A percentile compares a stretch with the other conserved stretches of the same genome.
Evolutionary conservation across 257 asterid genomes (phyloP).

Genomic region (Solanum corneliomulleri): DNA sequence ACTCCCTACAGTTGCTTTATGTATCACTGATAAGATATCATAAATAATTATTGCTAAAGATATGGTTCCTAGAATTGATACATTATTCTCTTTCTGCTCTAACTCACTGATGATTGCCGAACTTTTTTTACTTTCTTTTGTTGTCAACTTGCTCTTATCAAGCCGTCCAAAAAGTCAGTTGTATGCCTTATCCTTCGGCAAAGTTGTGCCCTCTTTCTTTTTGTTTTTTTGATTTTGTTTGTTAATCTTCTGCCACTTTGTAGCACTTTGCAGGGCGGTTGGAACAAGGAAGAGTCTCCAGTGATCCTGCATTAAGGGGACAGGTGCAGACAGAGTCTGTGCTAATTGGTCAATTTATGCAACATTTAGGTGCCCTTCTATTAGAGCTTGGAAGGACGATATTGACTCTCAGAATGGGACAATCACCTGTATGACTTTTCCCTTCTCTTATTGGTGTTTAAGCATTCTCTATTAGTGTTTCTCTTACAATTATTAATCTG

Average conservation of each 20-base stretch:
- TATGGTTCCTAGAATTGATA: background rate
- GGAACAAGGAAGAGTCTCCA: constrained; percentile 56
- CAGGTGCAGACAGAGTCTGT: constrained; percentile 59
- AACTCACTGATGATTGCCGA: background rate
- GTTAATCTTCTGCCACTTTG: constrained; percentile 37
- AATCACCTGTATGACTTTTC: constrained; percentile 54
- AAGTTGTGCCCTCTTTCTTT: background rate
- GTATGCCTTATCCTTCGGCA: background rate
- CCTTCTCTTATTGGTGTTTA: background rate
- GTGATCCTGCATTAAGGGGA: constrained; percentile 57
- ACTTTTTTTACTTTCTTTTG: background rate
- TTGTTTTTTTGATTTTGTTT: constrained; percentile 19
- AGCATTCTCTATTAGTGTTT: background rate
- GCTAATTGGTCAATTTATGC: constrained; percentile 78
- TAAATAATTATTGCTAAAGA: background rate
- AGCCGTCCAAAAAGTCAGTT: background rate
- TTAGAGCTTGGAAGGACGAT: constrained; percentile 92
- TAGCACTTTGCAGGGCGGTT: constrained; percentile 70
- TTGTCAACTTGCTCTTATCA: background rate
- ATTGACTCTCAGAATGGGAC: constrained; percentile 81
- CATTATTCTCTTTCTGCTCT: background rate
- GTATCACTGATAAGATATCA: background rate
- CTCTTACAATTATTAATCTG: constrained; percentile 6
- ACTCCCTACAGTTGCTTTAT: background rate
- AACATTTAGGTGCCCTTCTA: constrained; percentile 81